phyloP scores from a whole-genome alignment of 2,329 filamentous ascomycete species.

The Claviceps citrina region DNA sequence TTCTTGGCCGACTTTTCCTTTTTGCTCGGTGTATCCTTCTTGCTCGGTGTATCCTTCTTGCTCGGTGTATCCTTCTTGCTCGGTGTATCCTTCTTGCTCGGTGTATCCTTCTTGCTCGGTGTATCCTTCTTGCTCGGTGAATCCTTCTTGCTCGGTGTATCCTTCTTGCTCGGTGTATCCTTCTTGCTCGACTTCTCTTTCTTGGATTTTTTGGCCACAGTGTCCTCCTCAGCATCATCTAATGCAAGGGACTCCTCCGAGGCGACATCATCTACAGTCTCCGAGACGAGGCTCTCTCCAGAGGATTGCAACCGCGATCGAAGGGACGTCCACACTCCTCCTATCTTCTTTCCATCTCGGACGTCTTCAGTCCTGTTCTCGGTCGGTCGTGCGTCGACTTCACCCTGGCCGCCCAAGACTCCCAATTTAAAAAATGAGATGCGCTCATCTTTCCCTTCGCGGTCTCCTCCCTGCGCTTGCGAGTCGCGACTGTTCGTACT shows the following conservation, averaged over 20 bases:
- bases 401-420: not conserved
- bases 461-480: not conserved
- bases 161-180: no score
- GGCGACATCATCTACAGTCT: no score
- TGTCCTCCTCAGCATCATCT: slow-evolving; percentile 4
- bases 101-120: no score
- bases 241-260: not conserved
- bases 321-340: slow-evolving; percentile 16
- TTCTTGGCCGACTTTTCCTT: no score
- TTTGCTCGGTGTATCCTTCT: no score
- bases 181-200: no score
- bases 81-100: no score
- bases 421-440: not conserved
- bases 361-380: not conserved
- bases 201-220: not conserved
- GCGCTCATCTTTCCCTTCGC: not conserved
- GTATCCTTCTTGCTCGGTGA: no score
- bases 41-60: no score
- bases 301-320: slow-evolving; percentile 13
- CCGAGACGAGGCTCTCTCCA: not conserved
- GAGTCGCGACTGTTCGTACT: not conserved
- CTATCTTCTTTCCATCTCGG: slow-evolving; percentile 3
- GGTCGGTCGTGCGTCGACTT: not conserved
- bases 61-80: no score
- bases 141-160: no score